Conservation (phyloP, 148 eudicot species). For the Chenopodium suecicum region DNA sequence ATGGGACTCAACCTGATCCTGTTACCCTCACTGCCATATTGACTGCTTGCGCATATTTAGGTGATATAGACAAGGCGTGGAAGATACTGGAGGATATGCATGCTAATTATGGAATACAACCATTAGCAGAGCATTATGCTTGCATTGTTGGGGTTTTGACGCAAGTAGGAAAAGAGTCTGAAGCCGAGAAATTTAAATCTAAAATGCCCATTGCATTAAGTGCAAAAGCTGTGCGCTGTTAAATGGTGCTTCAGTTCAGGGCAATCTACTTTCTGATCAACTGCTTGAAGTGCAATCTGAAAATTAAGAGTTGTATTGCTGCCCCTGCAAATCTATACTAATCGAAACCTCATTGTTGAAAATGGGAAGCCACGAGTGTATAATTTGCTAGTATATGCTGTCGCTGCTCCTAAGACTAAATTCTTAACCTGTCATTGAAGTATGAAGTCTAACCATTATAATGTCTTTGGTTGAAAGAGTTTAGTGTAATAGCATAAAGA, state of each 20-base stretch:
- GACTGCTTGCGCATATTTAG: slow-evolving; percentile 62
- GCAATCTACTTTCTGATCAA: slow-evolving; percentile 25
- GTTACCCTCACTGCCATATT: slow-evolving; percentile 61
- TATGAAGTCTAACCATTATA: too few species aligned
- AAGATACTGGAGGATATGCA: slow-evolving; percentile 42
- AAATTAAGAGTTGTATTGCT: slow-evolving; percentile 9
- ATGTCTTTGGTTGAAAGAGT: too few species aligned
- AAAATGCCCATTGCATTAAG: slow-evolving; percentile 48
- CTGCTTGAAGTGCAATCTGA: slow-evolving; percentile 55
- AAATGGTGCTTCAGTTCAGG: slow-evolving; percentile 51
- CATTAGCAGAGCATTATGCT: slow-evolving; percentile 63
- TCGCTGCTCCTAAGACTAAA: too few species aligned
- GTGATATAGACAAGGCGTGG: slow-evolving; percentile 48
- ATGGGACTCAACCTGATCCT: slow-evolving; percentile 49
- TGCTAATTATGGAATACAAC: slow-evolving; percentile 45
- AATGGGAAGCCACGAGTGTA: not conserved
- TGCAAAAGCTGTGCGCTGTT: slow-evolving; percentile 49
- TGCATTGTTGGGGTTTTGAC: slow-evolving; percentile 57
- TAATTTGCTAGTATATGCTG: too few species aligned
- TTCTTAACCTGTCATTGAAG: too few species aligned
- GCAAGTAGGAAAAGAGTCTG: slow-evolving; percentile 47
- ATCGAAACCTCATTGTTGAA: not conserved
- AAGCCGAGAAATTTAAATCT: slow-evolving; percentile 46
- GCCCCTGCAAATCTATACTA: not conserved
- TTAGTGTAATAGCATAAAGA: too few species aligned